Base-by-base conservation (phyloP, 768 basidiomycete genomes). In the Nidularia pulvinata region DNA sequence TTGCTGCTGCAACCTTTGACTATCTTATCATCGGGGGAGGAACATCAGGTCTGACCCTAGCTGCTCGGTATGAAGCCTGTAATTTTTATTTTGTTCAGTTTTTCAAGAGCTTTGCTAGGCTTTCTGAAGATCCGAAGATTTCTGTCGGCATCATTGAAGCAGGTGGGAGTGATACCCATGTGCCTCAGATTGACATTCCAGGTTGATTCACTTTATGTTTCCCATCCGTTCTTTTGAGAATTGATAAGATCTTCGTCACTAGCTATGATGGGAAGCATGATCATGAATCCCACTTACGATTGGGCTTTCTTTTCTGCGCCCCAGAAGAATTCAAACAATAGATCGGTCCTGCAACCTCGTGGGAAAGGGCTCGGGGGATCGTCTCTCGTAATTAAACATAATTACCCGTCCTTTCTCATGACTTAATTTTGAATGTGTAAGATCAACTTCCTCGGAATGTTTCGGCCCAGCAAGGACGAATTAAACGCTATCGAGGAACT, bases 71-170 rank as follows among this genome's bases (percentile, higher is more conserved):
- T 19, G 22, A 30, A 22, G 42, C 39, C 39, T 42, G 22, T 19
- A 36, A 50, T 30, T 30, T 30, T 30, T 30, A 4, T 30, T 30
- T 30, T 25, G 4, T 30, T 30, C 42, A 37, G 16, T 16, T 25
- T 11, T 51, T 22, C 19, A 11, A 44, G 30, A 16, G 19, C 19
- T 43, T 37, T 39, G 39, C 16, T 36, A 75, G 77, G 46, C 67
- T 79, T 33, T 66, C 76, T 0, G 73, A 78, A 59, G 61, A 69
- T 48, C 19, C 65, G 3, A 65, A 65, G 6, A 25, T 66, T 0
- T 69, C 61, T 2, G 70, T 78, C 34, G 68, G 77, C 39, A 56
- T 79, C 32, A 66, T 79, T 54, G 70, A 71, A 52, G 68, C 69
- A 34, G 69, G 69, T 6, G 44, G 43, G 16, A 49, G 56, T 47